These are phyloP conservation scores for Polytrichum commune DNA, from an alignment of 225 moss, liverwort and hornwort species.

Conservation along the genomic window DNA sequence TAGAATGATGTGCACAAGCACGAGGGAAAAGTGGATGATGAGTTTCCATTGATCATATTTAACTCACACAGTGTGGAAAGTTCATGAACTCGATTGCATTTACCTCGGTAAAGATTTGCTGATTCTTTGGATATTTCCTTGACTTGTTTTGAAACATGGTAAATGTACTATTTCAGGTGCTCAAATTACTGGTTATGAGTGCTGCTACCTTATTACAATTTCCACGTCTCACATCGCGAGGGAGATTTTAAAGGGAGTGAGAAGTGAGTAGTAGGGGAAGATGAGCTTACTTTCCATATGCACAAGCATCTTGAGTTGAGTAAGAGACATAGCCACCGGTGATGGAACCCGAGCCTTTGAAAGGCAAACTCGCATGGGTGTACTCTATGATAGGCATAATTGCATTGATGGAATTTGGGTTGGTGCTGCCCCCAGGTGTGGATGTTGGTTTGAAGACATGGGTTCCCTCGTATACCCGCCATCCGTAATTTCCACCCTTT, in stretches of 20 bases:
- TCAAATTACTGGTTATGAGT: not conserved
- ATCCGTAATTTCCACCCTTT: constrained; percentile 87
- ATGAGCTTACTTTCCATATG: constrained; percentile 68
- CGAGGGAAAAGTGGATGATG: no score
- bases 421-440: constrained; percentile 69
- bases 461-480: constrained; percentile 88
- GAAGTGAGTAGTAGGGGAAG: not conserved
- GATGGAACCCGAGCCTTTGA: constrained; percentile 24
- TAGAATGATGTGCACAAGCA: no score
- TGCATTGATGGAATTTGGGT: constrained; percentile 46
- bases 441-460: constrained; percentile 22
- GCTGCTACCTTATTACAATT: not conserved
- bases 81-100: no score
- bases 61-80: no score
- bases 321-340: constrained; percentile 79
- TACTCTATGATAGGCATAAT: constrained; percentile 75
- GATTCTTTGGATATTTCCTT: not conserved
- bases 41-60: no score
- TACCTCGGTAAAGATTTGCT: no score
- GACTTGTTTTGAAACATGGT: not conserved
- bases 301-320: constrained; percentile 71
- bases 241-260: not conserved
- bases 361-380: constrained; percentile 25
- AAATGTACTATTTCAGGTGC: not conserved
- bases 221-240: not conserved